Conservation (phyloP, 2,329 filamentous ascomycete genomes). For the Penicillium nordicum region DNA sequence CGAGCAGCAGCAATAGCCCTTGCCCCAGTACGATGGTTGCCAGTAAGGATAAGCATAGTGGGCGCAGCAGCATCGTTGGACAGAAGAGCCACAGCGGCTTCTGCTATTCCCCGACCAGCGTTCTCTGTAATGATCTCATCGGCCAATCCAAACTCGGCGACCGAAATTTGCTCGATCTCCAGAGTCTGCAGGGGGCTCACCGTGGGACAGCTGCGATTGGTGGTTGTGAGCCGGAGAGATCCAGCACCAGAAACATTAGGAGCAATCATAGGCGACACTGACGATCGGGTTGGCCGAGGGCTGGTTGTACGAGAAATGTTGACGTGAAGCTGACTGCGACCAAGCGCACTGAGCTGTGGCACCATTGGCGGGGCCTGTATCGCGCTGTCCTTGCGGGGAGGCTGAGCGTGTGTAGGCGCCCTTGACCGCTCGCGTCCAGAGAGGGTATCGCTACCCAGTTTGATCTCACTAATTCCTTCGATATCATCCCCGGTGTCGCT, state of each 20-base stretch:
- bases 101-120: conserved; percentile 80
- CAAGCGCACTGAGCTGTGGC: conserved; percentile 34
- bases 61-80: conserved; percentile 55
- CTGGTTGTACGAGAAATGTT: conserved; percentile 39
- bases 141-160: conserved; percentile 78
- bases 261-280: conserved; percentile 44
- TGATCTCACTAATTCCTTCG: conserved; percentile 40
- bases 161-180: conserved; percentile 85
- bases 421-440: conserved; percentile 44
- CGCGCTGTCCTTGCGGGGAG: conserved; percentile 45
- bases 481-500: conserved; percentile 67
- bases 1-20: conserved; percentile 80
- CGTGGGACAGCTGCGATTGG: conserved; percentile 54
- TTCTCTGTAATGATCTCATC: conserved; percentile 92
- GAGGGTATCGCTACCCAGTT: conserved; percentile 46
- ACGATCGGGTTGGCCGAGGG: conserved; percentile 40
- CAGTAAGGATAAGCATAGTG: conserved; percentile 75
- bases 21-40: conserved; percentile 89
- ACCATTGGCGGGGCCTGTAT: conserved; percentile 38
- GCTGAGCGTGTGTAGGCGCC: conserved; percentile 34
- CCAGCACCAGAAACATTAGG: conserved; percentile 34
- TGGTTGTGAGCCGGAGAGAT: conserved; percentile 53
- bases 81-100: conserved; percentile 67
- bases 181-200: conserved; percentile 77
- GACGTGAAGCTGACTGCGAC: conserved; percentile 31